Percentiles rank a stretch among this genome's conserved stretches.
These are phyloP conservation scores for Avena atlantica DNA, from an alignment of 176 grass and related monocot species.

Conservation along the genomic window DNA sequence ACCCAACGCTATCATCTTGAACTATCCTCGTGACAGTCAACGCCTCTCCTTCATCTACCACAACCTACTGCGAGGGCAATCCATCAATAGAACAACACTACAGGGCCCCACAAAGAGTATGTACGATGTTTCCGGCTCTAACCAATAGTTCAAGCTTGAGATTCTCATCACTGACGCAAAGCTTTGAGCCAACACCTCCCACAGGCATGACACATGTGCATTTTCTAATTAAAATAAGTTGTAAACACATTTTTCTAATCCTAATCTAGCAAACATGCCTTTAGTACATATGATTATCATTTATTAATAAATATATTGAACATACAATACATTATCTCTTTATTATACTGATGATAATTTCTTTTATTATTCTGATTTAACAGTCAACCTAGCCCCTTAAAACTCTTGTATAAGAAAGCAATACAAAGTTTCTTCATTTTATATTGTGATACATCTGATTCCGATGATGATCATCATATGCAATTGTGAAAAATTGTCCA, in stretches of 20 bases:
- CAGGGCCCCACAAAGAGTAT: background rate
- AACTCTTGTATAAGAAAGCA: background rate
- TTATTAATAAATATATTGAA: conserved; percentile 6
- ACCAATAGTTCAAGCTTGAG: background rate
- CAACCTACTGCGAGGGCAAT: no score
- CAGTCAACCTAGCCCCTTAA: conserved; percentile 12
- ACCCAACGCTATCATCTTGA: background rate
- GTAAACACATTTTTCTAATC: no score
- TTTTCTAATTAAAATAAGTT: background rate
- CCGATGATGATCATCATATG: background rate
- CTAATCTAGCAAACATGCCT: background rate
- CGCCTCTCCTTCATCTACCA: no score
- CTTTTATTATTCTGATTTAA: background rate
- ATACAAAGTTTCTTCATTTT: background rate
- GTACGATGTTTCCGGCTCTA: background rate
- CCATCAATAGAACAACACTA: no score
- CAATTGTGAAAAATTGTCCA: background rate
- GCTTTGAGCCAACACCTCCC: background rate
- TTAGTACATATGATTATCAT: conserved; percentile 1
- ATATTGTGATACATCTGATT: background rate
- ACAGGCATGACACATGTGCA: background rate
- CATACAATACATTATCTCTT: background rate
- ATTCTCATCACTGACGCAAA: background rate
- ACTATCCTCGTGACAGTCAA: no score
- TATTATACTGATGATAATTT: background rate